Evolutionary conservation across 2,329 filamentous ascomycete species (phyloP).

Genomic region (Penicillium sp.): DNA sequence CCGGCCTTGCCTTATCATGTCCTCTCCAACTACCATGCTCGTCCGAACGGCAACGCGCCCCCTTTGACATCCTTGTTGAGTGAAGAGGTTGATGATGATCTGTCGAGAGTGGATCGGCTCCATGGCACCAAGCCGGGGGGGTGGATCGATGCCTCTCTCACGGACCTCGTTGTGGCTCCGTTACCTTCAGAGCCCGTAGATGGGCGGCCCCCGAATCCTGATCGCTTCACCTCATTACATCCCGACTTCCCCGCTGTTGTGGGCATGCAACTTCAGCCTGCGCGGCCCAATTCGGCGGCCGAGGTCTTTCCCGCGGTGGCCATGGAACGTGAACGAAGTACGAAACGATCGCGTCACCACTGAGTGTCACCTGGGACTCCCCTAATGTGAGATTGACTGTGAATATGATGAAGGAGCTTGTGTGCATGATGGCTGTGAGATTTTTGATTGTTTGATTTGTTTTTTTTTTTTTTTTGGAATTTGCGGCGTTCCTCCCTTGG

Average conservation of each 20-base stretch:
- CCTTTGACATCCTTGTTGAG: slow-evolving; percentile 40
- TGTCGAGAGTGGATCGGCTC: slow-evolving; percentile 37
- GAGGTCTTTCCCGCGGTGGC: slow-evolving; percentile 23
- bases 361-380: not conserved
- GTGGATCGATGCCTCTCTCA: slow-evolving; percentile 38
- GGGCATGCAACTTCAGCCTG: slow-evolving; percentile 40
- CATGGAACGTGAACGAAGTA: slow-evolving; percentile 21
- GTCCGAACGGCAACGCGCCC: slow-evolving; percentile 40
- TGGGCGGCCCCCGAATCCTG: slow-evolving; percentile 28
- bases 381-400: too few relatives aligned
- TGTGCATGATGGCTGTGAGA: too few relatives aligned
- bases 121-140: slow-evolving; percentile 33
- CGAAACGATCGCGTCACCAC: slow-evolving; percentile 20
- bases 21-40: slow-evolving; percentile 41
- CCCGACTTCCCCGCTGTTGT: slow-evolving; percentile 41
- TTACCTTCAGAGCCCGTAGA: slow-evolving; percentile 23
- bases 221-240: slow-evolving; percentile 36
- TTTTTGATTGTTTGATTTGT: too few relatives aligned
- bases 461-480: too few relatives aligned
- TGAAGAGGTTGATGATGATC: slow-evolving; percentile 44
- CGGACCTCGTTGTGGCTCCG: slow-evolving; percentile 36
- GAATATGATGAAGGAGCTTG: too few relatives aligned
- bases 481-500: too few relatives aligned
- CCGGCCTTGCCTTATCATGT: slow-evolving; percentile 44
- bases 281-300: slow-evolving; percentile 17